phyloP scores from a whole-genome alignment of 345 rosid species.

The Murraya koenigii region DNA sequence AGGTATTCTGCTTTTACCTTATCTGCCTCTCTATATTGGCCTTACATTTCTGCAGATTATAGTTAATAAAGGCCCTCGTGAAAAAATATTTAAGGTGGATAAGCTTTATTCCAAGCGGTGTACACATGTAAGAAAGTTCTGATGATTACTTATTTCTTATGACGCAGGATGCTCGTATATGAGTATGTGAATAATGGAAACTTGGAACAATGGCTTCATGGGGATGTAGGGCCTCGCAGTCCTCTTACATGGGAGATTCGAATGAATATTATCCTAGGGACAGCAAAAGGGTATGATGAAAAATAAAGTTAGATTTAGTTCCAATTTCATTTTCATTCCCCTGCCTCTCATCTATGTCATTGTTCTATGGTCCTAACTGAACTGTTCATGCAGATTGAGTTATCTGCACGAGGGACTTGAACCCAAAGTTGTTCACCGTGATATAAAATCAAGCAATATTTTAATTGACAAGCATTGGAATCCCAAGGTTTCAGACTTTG shows the following conservation, averaged over 20 bases:
- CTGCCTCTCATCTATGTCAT: background rate
- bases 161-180: constrained; percentile 76
- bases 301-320: background rate
- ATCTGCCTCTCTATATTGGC: background rate
- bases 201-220: constrained; percentile 84
- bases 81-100: background rate
- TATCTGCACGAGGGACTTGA: constrained; percentile 96
- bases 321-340: background rate
- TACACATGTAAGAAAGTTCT: background rate
- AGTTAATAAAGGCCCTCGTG: background rate
- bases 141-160: constrained; percentile 7
- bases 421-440: constrained; percentile 94
- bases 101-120: background rate
- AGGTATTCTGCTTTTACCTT: constrained; percentile 41
- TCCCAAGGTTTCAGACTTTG: constrained; percentile 91
- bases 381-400: constrained; percentile 45
- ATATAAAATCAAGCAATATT: constrained; percentile 84
- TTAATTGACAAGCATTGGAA: constrained; percentile 91
- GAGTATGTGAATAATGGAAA: constrained; percentile 84
- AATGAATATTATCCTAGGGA: constrained; percentile 67
- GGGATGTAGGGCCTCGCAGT: constrained; percentile 69
- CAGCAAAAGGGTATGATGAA: constrained; percentile 74
- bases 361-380: background rate
- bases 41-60: background rate
- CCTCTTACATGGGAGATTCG: constrained; percentile 78